Base-by-base conservation (phyloP, 495 filamentous ascomycete genomes). In the Neurospora africana region DNA sequence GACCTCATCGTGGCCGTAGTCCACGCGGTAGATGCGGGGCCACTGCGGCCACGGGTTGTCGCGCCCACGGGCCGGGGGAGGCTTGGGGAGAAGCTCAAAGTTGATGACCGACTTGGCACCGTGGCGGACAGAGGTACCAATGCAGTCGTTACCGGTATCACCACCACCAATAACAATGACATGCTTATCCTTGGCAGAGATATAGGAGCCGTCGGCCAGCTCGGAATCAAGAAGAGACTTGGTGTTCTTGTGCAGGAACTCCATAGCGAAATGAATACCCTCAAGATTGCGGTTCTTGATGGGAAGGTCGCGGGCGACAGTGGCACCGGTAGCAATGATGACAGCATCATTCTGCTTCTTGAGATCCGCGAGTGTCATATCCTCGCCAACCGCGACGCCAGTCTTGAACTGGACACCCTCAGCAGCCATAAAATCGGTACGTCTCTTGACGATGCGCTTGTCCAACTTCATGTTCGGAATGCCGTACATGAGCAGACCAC, bases 401-500 rank as follows among this genome's bases (percentile, higher is more conserved):
- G 93, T 91, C 76, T 91, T 89, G 80, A 97, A 98, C 70, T 89
- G 85, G 79, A 98, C 82, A 40, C 95, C 96, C 82, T 99, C 95
- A 13, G 89, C 89, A 69, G 91, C 92, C 94, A 99, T 97, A 82
- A 99, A 91, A 82, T 99, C 91, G 27, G 95, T 93, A 78, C 95
- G 92, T 68, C 95, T 92, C 86, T 98, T 93, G 68, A 99, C 95
- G 71, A 99, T 88, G 79, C 92, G 93, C 88, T 99, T 99, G 87
- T 99, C 95, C 37, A 99, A 90, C 86, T 99, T 99, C 95, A 99
- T 99, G 87, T 99, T 99, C 68, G 95, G 95, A 73, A 99, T 99
- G 75, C 95, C 95, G 79, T 99, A 90, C 95, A 99, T 99, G 77
- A 99, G 90, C 73, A 99, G 85, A 78, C 95, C 95, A 81, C 95